These are phyloP conservation scores for Plantago coronopus DNA, from an alignment of 305 asterid genomes.

Conservation along the genomic window DNA sequence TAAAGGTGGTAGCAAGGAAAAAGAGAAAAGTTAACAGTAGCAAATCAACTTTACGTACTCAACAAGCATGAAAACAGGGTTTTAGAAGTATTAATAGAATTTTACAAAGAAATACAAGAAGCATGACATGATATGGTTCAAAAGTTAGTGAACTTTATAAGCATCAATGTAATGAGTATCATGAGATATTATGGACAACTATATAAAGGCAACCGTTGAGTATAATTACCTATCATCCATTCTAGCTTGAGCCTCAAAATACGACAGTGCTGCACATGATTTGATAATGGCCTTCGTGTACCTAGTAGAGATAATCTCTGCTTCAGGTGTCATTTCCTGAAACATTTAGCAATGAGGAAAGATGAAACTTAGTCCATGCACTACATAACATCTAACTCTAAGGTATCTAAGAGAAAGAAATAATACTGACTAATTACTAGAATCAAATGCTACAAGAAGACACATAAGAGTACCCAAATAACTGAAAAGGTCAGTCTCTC, in stretches of 20 bases:
- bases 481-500: slow-evolving; percentile 97
- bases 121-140: slow-evolving; percentile 13
- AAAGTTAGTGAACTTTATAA: slow-evolving; percentile 11
- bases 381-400: slow-evolving; percentile 19
- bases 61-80: slow-evolving; percentile 1
- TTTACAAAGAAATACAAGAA: background rate
- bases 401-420: slow-evolving; percentile 1
- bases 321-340: slow-evolving; percentile 96
- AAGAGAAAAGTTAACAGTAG: background rate
- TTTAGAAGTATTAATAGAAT: background rate
- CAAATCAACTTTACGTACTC: background rate
- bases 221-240: slow-evolving; percentile 88
- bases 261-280: slow-evolving; percentile 94
- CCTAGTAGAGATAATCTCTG: slow-evolving; percentile 79
- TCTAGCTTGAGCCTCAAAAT: slow-evolving; percentile 98
- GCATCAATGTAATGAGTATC: slow-evolving; percentile 1
- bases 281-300: slow-evolving; percentile 84
- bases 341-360: slow-evolving; percentile 21
- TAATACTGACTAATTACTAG: slow-evolving; percentile 15
- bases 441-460: slow-evolving; percentile 19
- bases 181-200: slow-evolving; percentile 12
- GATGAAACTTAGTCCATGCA: slow-evolving; percentile 19
- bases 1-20: background rate
- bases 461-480: slow-evolving; percentile 66
- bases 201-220: slow-evolving; percentile 13